A percentile compares a stretch with the other conserved stretches of the same genome.
These are phyloP conservation scores for Aspergillus texensis DNA, from an alignment of 2,329 filamentous ascomycete species.

Conservation along the genomic window DNA sequence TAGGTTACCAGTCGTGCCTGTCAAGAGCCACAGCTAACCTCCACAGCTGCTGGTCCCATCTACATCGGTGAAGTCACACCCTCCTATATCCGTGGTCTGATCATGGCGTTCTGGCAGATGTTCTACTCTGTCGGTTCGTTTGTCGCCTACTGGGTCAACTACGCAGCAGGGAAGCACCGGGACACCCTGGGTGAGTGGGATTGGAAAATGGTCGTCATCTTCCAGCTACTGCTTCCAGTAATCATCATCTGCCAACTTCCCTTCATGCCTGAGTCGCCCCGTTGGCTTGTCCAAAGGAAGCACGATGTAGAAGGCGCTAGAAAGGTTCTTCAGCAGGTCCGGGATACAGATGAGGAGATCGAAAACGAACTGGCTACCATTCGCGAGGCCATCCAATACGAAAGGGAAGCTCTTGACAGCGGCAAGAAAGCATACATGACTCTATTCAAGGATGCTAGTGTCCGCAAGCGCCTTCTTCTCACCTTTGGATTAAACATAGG, in stretches of 20 bases:
- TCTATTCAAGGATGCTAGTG: conserved; percentile 53
- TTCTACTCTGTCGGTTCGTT: conserved; percentile 69
- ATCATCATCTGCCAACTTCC: conserved; percentile 65
- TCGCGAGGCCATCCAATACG: conserved; percentile 69
- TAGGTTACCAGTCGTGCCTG: conserved; percentile 29
- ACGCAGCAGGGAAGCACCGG: conserved; percentile 58
- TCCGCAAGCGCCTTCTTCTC: conserved; percentile 65
- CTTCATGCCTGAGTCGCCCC: conserved; percentile 67
- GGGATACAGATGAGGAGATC: conserved; percentile 63
- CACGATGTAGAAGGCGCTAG: conserved; percentile 63
- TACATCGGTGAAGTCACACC: conserved; percentile 72
- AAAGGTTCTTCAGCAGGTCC: conserved; percentile 58
- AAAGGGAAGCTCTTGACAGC: conserved; percentile 62
- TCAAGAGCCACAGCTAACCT: neutral
- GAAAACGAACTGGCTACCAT: conserved; percentile 68
- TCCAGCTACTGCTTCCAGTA: conserved; percentile 69
- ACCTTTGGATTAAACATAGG: conserved; percentile 70
- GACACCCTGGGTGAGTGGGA: conserved; percentile 67
- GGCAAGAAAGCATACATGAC: too few relatives aligned
- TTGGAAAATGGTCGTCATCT: conserved; percentile 73
- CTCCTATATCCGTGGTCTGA: conserved; percentile 64
- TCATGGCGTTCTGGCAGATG: conserved; percentile 72
- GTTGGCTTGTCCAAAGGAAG: conserved; percentile 66
- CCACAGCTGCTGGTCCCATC: conserved; percentile 62
- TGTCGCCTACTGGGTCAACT: conserved; percentile 69